Evolutionary conservation across 441 rosid genomes (phyloP).

Genomic region (Pelargonium myrrhifolium): DNA sequence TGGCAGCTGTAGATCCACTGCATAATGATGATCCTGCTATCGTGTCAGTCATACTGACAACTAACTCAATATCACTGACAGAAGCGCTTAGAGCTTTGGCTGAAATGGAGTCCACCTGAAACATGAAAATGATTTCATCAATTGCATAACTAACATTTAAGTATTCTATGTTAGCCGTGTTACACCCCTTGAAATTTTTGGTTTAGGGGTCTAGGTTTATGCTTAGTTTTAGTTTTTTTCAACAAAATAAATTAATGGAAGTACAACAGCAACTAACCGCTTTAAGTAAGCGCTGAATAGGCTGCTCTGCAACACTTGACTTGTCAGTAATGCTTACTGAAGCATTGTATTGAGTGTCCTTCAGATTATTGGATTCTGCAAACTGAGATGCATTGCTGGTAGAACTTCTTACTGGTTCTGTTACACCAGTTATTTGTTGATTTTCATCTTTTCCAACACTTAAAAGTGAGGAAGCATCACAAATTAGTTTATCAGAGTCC

Average conservation of each 20-base stretch:
- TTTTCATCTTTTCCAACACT: not conserved
- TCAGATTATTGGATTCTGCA: not conserved
- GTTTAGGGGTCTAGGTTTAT: too few species aligned
- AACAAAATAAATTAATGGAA: not conserved
- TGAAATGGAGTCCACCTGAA: slow-evolving; percentile 16
- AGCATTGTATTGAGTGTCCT: not conserved
- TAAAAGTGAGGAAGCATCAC: not conserved
- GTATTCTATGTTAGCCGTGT: too few species aligned
- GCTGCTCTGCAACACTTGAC: not conserved
- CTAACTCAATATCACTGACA: slow-evolving; percentile 15
- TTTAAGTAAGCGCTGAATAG: not conserved
- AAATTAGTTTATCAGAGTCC: not conserved
- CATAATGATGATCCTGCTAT: slow-evolving; percentile 19
- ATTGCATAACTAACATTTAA: not conserved
- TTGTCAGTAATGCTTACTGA: not conserved
- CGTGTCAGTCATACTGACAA: slow-evolving; percentile 20
- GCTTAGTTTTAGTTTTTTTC: too few species aligned
- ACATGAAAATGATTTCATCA: not conserved
- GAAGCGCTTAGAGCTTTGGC: slow-evolving; percentile 17
- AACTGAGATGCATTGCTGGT: not conserved
- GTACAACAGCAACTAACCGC: not conserved
- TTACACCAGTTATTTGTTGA: not conserved
- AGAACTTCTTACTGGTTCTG: not conserved
- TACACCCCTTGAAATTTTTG: too few species aligned
- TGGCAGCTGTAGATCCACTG: slow-evolving; percentile 19